Evolutionary conservation across 352 stramenopile species (phyloP), one percentile per base, ranked within the genome.

Genomic region (Phytophthora niederhauseri): DNA sequence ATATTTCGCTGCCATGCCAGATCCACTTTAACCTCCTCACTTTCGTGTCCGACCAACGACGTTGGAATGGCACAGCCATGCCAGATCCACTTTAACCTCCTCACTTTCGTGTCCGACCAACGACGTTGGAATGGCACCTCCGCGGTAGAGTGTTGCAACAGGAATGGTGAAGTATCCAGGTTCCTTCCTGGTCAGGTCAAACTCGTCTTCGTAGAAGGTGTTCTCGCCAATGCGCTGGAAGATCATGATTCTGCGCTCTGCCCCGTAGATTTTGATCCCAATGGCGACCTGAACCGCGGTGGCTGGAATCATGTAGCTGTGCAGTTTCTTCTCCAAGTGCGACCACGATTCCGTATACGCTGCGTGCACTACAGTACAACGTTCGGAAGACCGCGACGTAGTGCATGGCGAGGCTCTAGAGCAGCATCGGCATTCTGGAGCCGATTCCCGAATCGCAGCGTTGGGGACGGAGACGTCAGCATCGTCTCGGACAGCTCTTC

Each of bases 161-260:
- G 49, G 20, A 34, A 55, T 55, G 22, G 14, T 55, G 22, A 55
- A 28, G 12, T 12, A 55, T 9, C 22, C 49, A 9, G 22, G 5
- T 55, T 55, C 17, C 49, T 36, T 3, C 30, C 30, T 36, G 1
- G 30, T 9, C 11, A 36, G 8, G 30, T 36, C 30, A 12, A 36
- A 36, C 30, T 36, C 30, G 7, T 36, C 30, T 9, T 36, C 30
- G 12, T 9, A 12, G 11, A 36, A 36, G 7, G 49, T 55, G 49
- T 55, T 30, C 5, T 55, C 49, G 7, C 38, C 49, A 14, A 55
- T 22, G 8, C 49, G 49, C 22, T 55, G 22, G 14, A 55, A 55
- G 49, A 31, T 55, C 49, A 55, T 55, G 5, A 55, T 2, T 14
- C 49, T 24, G 0, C 49, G 49, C 14, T 55, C 20, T 2, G 4